Conservation (phyloP, 1,139 yeast species). For the Scheffersomyces parashehatae region DNA sequence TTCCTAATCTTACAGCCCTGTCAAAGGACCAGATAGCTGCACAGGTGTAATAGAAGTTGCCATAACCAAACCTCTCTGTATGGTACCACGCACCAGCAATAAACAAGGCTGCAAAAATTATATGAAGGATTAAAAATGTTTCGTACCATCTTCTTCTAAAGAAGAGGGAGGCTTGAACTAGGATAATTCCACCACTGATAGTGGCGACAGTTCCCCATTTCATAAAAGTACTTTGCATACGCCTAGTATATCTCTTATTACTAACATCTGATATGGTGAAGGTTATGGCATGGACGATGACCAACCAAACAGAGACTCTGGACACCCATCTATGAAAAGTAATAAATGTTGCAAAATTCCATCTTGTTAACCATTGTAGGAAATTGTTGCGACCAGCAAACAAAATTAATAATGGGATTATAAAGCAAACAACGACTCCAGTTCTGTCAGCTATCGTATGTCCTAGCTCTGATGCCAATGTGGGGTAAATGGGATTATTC, state of each 20-base stretch:
- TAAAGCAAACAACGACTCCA: slow-evolving; percentile 26
- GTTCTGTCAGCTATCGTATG: slow-evolving; percentile 27
- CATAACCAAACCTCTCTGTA: slow-evolving; percentile 15
- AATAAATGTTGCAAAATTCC: slow-evolving; percentile 35
- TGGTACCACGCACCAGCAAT: slow-evolving; percentile 18
- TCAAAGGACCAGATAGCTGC: slow-evolving; percentile 21
- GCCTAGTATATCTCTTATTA: slow-evolving; percentile 1
- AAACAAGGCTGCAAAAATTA: slow-evolving; percentile 16
- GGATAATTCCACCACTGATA: slow-evolving; percentile 28
- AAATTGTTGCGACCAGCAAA: slow-evolving; percentile 46
- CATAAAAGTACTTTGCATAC: slow-evolving; percentile 19
- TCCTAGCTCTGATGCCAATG: slow-evolving; percentile 8
- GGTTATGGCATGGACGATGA: slow-evolving; percentile 39
- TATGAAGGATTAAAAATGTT: slow-evolving; percentile 16
- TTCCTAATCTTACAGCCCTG: slow-evolving; percentile 13
- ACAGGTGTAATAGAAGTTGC: slow-evolving; percentile 15
- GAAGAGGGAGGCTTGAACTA: slow-evolving; percentile 14
- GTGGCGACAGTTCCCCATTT: slow-evolving; percentile 34
- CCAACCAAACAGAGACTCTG: slow-evolving; percentile 26
- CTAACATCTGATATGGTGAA: slow-evolving; percentile 18
- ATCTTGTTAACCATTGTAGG: slow-evolving; percentile 38
- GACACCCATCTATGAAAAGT: slow-evolving; percentile 40
- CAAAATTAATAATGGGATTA: slow-evolving; percentile 24
- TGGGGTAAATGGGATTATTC: slow-evolving; percentile 6
- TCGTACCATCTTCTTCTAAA: slow-evolving; percentile 20